Evolutionary conservation across 179 eudicot species (phyloP).

Genomic region (Silene vulgaris): DNA sequence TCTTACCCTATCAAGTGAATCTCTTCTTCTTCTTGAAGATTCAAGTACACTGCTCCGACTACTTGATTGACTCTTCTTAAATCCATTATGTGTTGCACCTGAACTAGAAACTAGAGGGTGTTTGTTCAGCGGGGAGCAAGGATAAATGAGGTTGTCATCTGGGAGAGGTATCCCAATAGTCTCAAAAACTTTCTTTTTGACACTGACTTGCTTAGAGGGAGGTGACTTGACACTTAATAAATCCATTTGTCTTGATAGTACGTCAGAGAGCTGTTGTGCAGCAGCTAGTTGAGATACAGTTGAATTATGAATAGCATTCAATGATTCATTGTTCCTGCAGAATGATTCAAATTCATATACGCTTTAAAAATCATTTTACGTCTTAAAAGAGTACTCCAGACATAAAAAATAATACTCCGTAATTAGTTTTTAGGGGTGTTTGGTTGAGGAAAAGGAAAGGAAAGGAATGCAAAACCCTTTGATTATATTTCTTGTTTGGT

Average conservation of each 20-base stretch:
- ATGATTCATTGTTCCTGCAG: constrained; percentile 62
- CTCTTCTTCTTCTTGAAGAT: constrained; percentile 76
- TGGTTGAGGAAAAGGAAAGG: too few relatives aligned
- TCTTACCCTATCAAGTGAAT: constrained; percentile 76
- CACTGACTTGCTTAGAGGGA: constrained; percentile 37
- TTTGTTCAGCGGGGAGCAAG: constrained; percentile 39
- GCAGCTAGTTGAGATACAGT: constrained; percentile 70
- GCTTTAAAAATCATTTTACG: background rate
- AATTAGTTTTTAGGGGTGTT: background rate
- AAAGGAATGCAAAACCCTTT: too few relatives aligned
- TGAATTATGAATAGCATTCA: constrained; percentile 69
- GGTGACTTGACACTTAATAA: constrained; percentile 56
- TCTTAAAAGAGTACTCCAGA: background rate
- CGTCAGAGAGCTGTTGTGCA: constrained; percentile 83
- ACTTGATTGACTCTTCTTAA: constrained; percentile 43
- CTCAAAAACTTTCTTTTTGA: constrained; percentile 73
- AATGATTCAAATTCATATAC: constrained; percentile 12
- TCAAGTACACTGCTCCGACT: constrained; percentile 53
- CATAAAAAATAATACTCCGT: background rate
- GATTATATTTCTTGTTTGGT: too few relatives aligned
- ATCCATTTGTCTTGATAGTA: constrained; percentile 76
- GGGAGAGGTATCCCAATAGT: constrained; percentile 67
- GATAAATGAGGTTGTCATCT: constrained; percentile 46
- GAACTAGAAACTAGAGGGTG: constrained; percentile 28
- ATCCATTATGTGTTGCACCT: constrained; percentile 33